Base-by-base conservation (phyloP, 1,284 basidiomycete species). In the Rhodotorula sp. region DNA sequence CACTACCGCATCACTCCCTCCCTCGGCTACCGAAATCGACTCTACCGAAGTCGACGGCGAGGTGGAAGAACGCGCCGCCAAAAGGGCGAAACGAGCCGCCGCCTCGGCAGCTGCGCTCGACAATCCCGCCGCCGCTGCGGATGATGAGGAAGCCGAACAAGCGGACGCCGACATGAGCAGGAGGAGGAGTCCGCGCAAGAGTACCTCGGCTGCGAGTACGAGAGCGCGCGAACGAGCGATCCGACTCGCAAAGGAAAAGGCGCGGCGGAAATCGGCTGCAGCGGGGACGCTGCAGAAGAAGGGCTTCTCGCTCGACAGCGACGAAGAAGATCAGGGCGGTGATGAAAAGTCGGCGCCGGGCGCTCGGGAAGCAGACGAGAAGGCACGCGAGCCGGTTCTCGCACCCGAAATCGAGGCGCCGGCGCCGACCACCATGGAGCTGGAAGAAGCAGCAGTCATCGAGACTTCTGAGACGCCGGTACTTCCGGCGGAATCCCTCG, bases 1-100 rank as follows among this genome's bases (percentile, higher is more conserved):
- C 23, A 4, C 81, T 90, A 26, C 83, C 81, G n/a, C 68, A 20
- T 57, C 39, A 47, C 64, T 23, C 57, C 73, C 43, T 77, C 80
- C 81, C 2, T 5, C 65, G 2, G 7, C 66, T 5, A 7, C 61
- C 8, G 34, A 65, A 51, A 21, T 20, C 46, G 34, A 26, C 16
- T 26, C 67, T 21, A 59, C 68, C 51, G 63, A 78, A 69, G 64
- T 78, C 67, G 39, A 67, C 46, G 26, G 49, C 34, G 69, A n/a
- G 62, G 20, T 76, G 75, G 51, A 78, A 77, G 60, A 76, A 66
- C 70, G 68, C 14, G 65, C 63, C 8, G 58, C 65, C 12, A 73
- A 65, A 34, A 21, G 69, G n/a, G 63, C 68, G 20, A 68, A 67
- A 52, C 78, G 80, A 18, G 77, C 77, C n/a, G 79, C 78, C 20